These are phyloP conservation scores for Pleoardoris graminearum DNA, from an alignment of 2,329 filamentous ascomycete species.

Conservation along the genomic window DNA sequence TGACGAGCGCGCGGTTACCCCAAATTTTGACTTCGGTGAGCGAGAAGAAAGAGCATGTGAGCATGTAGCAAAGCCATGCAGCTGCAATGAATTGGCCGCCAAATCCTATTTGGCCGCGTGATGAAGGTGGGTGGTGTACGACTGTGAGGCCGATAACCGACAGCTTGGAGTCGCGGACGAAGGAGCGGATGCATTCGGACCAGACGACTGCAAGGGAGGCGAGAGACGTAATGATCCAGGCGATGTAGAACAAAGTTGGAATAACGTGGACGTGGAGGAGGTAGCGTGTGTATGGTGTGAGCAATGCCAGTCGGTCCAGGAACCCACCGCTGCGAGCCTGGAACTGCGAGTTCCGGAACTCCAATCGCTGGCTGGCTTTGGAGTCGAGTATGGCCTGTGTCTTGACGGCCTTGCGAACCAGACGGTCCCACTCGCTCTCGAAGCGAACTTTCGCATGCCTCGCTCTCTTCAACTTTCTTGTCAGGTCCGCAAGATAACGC, in stretches of 20 bases:
- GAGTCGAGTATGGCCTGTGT: slow-evolving; percentile 85
- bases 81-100: slow-evolving; percentile 83
- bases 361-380: slow-evolving; percentile 75
- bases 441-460: slow-evolving; percentile 83
- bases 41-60: slow-evolving; percentile 80
- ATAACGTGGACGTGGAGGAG: slow-evolving; percentile 73
- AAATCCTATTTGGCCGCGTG: slow-evolving; percentile 77
- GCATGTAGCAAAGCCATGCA: slow-evolving; percentile 96
- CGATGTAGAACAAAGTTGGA: slow-evolving; percentile 66
- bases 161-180: slow-evolving; percentile 63
- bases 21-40: slow-evolving; percentile 96
- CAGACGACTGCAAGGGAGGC: slow-evolving; percentile 86
- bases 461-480: slow-evolving; percentile 77
- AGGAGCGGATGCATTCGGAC: slow-evolving; percentile 89
- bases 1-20: slow-evolving; percentile 89
- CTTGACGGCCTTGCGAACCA: slow-evolving; percentile 73
- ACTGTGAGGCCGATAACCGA: slow-evolving; percentile 71
- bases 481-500: slow-evolving; percentile 88
- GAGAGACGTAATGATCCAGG: slow-evolving; percentile 69
- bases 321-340: slow-evolving; percentile 57
- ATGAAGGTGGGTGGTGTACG: slow-evolving; percentile 73
- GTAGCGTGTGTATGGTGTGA: slow-evolving; percentile 83
- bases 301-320: slow-evolving; percentile 51
- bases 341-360: slow-evolving; percentile 64
- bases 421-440: slow-evolving; percentile 78